These are phyloP conservation scores for Pleurotus sapidus DNA, from an alignment of 768 basidiomycete genomes.

Conservation along the genomic window DNA sequence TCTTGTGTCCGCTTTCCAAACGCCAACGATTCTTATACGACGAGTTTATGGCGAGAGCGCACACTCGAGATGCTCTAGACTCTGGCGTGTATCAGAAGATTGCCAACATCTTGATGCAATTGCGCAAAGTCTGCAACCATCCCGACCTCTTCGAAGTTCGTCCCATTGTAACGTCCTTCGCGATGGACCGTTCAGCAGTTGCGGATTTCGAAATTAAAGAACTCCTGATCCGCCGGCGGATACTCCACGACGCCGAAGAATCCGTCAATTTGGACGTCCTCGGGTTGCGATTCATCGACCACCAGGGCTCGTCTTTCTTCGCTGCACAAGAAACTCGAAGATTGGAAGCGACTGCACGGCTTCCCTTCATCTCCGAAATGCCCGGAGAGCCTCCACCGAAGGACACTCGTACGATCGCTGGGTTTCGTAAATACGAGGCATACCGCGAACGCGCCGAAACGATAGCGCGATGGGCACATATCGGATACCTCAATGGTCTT, in stretches of 20 bases:
- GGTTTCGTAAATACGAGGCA: slow-evolving; percentile 57
- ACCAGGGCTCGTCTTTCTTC: slow-evolving; percentile 51
- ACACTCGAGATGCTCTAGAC: slow-evolving; percentile 77
- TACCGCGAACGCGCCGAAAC: slow-evolving; percentile 47
- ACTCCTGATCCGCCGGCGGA: slow-evolving; percentile 73
- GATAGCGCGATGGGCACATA: slow-evolving; percentile 64
- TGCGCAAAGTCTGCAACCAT: slow-evolving; percentile 95
- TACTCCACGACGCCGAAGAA: slow-evolving; percentile 57
- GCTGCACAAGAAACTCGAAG: slow-evolving; percentile 50
- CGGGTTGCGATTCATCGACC: slow-evolving; percentile 59
- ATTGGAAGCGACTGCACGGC: slow-evolving; percentile 55
- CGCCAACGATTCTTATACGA: slow-evolving; percentile 94
- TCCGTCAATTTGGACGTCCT: slow-evolving; percentile 58
- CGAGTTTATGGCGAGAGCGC: slow-evolving; percentile 90
- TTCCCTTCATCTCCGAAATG: slow-evolving; percentile 52
- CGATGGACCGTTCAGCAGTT: slow-evolving; percentile 69
- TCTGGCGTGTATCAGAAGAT: slow-evolving; percentile 88
- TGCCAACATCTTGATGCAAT: slow-evolving; percentile 96
- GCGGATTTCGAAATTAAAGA: slow-evolving; percentile 88
- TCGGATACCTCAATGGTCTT: slow-evolving; percentile 69
- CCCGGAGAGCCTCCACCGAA: slow-evolving; percentile 66
- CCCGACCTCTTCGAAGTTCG: slow-evolving; percentile 91
- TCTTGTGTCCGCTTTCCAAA: slow-evolving; percentile 86
- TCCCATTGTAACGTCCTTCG: slow-evolving; percentile 77
- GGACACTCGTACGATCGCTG: slow-evolving; percentile 73